Base-by-base conservation (phyloP, 257 asterid species). In the Mitragyna speciosa region DNA sequence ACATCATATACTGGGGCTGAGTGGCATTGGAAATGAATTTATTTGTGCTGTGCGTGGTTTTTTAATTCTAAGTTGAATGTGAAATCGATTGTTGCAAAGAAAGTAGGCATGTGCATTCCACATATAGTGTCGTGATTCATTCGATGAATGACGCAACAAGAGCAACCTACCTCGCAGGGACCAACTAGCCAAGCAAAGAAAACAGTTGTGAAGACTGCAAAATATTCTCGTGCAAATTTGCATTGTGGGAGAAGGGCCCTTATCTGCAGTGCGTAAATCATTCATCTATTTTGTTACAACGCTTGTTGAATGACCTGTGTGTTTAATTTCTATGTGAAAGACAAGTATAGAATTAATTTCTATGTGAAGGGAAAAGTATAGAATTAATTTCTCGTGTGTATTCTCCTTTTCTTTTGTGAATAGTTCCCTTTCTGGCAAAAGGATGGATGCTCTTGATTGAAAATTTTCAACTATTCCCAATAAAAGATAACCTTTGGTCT, bases 111-210 rank as follows among this genome's bases (percentile, higher is more conserved):
- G 3, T 12, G 7, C 45, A 33, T 54, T 74, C 66, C 66, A 69
- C 24, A 68, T 17, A 14, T 7, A 52, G 14, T 54, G n/a, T 19
- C 5, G 61, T 54, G 24, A 14, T 12, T 9, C 6, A 74, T 36
- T 33, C 69, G 31, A 66, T 51, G 61, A 30, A n/a, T 16, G 39
- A 5, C 28, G 70, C 41, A 64, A 28, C 3, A 64, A 64, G 19
- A 64, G 70, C 28, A 3, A 68, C 72, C n/a, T 83, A 94, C 99
- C 97, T 92, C 89, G 70, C 96, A 93, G 17, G 97, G 92, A 70
- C 99, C 99, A 12, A 95, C 87, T 31, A 95, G 90, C 98, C 99
- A 95, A 75, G 94, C 77, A 79, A 93, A 95, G 89, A 93, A 92
- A 76, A 95, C 54, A 0, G 92, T 93, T 12, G 99, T 93, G 93